A percentile compares a stretch with the other conserved stretches of the same genome.
phyloP scores from a whole-genome alignment of 1,139 yeast species.

The Magnusiomyces sp. region DNA sequence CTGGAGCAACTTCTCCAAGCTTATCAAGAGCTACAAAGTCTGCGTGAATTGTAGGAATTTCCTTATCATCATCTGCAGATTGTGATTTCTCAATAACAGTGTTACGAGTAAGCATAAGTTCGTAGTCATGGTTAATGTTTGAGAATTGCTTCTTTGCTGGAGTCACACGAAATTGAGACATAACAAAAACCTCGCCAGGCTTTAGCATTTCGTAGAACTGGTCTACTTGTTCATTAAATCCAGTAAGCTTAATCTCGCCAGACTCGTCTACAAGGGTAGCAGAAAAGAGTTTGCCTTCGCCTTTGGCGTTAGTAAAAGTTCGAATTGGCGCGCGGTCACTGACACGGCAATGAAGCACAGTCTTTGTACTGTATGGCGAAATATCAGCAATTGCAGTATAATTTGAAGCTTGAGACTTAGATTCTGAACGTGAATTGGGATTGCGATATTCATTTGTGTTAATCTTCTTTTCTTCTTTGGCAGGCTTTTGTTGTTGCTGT shows the following conservation, averaged over 20 bases:
- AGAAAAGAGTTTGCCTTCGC: slow-evolving; percentile 85
- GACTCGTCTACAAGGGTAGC: slow-evolving; percentile 88
- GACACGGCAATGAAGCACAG: slow-evolving; percentile 92
- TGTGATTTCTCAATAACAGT: slow-evolving; percentile 65
- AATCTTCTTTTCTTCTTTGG: too few relatives aligned
- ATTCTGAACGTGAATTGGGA: too few relatives aligned
- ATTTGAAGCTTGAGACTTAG: slow-evolving; percentile 13
- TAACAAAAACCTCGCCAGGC: slow-evolving; percentile 84
- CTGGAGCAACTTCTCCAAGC: slow-evolving; percentile 59
- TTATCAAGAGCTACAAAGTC: slow-evolving; percentile 64
- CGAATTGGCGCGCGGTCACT: slow-evolving; percentile 81
- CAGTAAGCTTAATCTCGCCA: slow-evolving; percentile 94
- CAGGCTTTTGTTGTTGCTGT: neutral
- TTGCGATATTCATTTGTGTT: too few relatives aligned
- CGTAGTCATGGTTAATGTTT: slow-evolving; percentile 80
- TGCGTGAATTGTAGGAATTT: slow-evolving; percentile 71
- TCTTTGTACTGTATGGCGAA: slow-evolving; percentile 82
- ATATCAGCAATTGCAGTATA: slow-evolving; percentile 74
- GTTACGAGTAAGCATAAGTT: slow-evolving; percentile 73
- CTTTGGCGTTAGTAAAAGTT: slow-evolving; percentile 71
- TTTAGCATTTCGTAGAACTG: slow-evolving; percentile 63
- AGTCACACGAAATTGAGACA: slow-evolving; percentile 73
- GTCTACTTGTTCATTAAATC: slow-evolving; percentile 82
- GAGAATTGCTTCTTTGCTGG: slow-evolving; percentile 84
- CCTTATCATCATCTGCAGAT: slow-evolving; percentile 34